Evolutionary conservation across 768 basidiomycete species (phyloP), one percentile per base, ranked within the genome.

Genomic region (Suillus alpinus): DNA sequence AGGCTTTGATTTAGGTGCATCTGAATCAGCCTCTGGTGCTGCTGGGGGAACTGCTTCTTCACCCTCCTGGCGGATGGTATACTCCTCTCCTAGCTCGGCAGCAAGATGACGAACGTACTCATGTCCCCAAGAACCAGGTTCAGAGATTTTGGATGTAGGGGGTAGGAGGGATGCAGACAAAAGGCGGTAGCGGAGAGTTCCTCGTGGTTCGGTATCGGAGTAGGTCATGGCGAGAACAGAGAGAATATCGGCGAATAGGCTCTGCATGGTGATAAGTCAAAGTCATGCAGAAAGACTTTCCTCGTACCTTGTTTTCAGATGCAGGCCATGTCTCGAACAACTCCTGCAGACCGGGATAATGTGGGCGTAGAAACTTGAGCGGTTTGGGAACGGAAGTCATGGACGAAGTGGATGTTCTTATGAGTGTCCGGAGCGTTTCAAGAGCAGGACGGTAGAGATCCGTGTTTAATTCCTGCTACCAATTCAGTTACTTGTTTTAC

Each of bases 351-450:
- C 86, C 88, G 52, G 90, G 91, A 72, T 96, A 99, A 72, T 94
- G 90, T 37, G 95, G 95, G 59, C 95, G 89, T 34, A 99, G 83
- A 77, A 99, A 99, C 78, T 99, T 99, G 60, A 99, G 83, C 32
- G 97, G 97, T 79, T 99, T 98, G 1, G 97, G 97, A 10, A 99
- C 96, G 26, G 94, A 95, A 12, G 97, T 99, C 96, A 99, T 98
- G 6, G 95, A 97, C 16, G 93, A 95, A 4, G 97, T 99, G 12
- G 95, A 95, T 6, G 96, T 98, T 69, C 94, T 83, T 69, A 98
- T 98, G 46, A 98, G 81, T 7, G 91, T 94, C 52, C 96, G 86
- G 10, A 99, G 82, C 4, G 94, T 94, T 78, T 99, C 96, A 14
- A 99, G 82, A 31, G 96, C 94, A 26, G 95, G 89, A 18, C 87